phyloP scores from a whole-genome alignment of 768 basidiomycete genomes.

The Trametes villosa region DNA sequence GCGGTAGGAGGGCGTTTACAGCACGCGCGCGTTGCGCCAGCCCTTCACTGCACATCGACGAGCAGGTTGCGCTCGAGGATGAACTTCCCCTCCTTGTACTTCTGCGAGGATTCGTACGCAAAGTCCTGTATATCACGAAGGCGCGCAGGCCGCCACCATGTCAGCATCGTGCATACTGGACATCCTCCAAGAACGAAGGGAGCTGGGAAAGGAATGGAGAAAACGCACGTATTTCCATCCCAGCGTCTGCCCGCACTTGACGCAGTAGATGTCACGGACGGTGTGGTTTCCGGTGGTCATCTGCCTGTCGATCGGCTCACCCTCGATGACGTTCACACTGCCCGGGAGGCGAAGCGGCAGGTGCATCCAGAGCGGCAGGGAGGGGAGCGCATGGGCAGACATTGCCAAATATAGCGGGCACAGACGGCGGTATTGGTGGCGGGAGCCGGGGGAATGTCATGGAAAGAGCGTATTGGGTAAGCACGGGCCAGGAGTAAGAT shows the following conservation, averaged over 20 bases:
- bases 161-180: conserved; percentile 10
- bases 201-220: conserved; percentile 12
- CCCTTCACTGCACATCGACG: conserved; percentile 75
- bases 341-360: conserved; percentile 7
- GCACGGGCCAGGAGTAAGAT: background rate
- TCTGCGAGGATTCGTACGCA: conserved; percentile 88
- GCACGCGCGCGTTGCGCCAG: conserved; percentile 14
- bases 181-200: conserved; percentile 10
- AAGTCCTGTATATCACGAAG: conserved; percentile 64
- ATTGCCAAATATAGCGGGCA: conserved; percentile 19
- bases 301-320: conserved; percentile 85
- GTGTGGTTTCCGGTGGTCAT: conserved; percentile 99
- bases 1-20: background rate
- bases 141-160: background rate
- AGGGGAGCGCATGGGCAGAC: background rate
- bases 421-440: conserved; percentile 20
- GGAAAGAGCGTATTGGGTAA: conserved; percentile 1
- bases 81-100: conserved; percentile 98
- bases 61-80: conserved; percentile 95
- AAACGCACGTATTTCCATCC: conserved; percentile 97
- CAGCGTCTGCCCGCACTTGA: conserved; percentile 82
- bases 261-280: conserved; percentile 93
- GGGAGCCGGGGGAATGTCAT: background rate
- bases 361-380: conserved; percentile 11
- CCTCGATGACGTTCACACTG: conserved; percentile 92